Percentiles rank a stretch among this genome's conserved stretches.
Conservation (phyloP, 2,329 filamentous ascomycete genomes). For the Drechslera avenae region DNA sequence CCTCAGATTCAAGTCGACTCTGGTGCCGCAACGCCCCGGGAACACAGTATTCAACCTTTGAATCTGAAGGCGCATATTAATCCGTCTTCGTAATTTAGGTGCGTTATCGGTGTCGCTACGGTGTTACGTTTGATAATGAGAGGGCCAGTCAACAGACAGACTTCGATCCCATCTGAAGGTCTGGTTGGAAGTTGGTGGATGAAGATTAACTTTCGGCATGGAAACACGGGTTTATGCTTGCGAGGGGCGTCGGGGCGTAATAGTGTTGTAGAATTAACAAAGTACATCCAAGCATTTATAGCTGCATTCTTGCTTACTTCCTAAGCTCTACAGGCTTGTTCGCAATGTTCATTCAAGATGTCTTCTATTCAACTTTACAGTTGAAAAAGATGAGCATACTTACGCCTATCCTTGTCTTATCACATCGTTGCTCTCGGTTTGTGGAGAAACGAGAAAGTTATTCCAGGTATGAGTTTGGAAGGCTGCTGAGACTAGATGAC, state of each 20-base stretch:
- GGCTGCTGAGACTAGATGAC: too few relatives aligned
- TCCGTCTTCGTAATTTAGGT: slow-evolving; percentile 13
- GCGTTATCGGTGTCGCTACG: slow-evolving; percentile 21
- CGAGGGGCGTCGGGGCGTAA: neutral
- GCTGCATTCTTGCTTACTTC: too few relatives aligned
- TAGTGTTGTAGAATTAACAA: too few relatives aligned
- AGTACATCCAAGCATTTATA: too few relatives aligned
- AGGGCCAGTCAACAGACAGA: slow-evolving; percentile 28
- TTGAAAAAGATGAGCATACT: too few relatives aligned
- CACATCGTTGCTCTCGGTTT: too few relatives aligned
- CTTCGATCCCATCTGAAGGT: slow-evolving; percentile 15
- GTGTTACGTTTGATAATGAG: slow-evolving; percentile 29
- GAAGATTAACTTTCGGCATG: neutral
- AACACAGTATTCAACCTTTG: slow-evolving; percentile 6
- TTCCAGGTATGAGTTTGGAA: too few relatives aligned
- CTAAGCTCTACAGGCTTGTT: too few relatives aligned
- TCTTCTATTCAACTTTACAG: too few relatives aligned
- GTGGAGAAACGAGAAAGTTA: too few relatives aligned
- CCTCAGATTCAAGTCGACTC: slow-evolving; percentile 24
- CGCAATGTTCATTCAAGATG: too few relatives aligned
- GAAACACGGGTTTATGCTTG: slow-evolving; percentile 2
- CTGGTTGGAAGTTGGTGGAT: neutral
- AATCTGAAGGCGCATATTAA: slow-evolving; percentile 12
- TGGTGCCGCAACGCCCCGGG: slow-evolving; percentile 6
- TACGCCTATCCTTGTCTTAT: too few relatives aligned